A percentile compares a stretch with the other conserved stretches of the same genome.
These are phyloP conservation scores for Zizania palustris DNA, from an alignment of 202 grass and related monocot species.

Conservation along the genomic window DNA sequence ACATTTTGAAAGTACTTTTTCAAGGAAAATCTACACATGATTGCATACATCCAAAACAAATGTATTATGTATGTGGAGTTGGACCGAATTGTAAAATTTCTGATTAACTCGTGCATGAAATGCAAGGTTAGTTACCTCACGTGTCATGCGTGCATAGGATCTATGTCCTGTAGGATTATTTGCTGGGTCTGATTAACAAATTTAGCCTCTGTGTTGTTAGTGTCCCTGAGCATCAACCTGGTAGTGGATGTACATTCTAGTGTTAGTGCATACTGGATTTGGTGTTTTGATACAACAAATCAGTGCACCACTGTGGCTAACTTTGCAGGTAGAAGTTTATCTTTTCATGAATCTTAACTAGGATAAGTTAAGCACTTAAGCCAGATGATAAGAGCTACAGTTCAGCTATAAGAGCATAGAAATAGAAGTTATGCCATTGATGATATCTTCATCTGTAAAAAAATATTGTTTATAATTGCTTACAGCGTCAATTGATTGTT, in stretches of 20 bases:
- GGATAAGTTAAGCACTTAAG: neutral
- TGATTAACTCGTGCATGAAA: neutral
- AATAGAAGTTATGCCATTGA: neutral
- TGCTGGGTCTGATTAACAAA: neutral
- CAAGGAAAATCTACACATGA: too few species aligned
- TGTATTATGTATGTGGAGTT: too few species aligned
- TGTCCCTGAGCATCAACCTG: neutral
- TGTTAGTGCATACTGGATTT: neutral
- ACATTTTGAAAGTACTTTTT: too few species aligned
- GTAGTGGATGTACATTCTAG: neutral
- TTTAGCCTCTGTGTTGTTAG: neutral
- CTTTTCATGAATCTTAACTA: neutral
- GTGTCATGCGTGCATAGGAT: neutral
- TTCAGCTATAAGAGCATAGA: neutral
- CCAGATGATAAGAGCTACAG: neutral
- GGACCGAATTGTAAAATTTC: neutral
- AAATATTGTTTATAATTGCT: neutral
- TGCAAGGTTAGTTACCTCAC: neutral
- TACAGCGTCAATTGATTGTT: neutral
- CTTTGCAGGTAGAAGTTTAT: neutral
- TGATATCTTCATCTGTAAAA: neutral
- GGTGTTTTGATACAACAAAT: constrained; percentile 1
- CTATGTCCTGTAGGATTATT: neutral
- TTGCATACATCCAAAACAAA: too few species aligned
- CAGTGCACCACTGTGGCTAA: neutral